Conservation (phyloP, 129 eudicot species). For the Escallonia herrerae region DNA sequence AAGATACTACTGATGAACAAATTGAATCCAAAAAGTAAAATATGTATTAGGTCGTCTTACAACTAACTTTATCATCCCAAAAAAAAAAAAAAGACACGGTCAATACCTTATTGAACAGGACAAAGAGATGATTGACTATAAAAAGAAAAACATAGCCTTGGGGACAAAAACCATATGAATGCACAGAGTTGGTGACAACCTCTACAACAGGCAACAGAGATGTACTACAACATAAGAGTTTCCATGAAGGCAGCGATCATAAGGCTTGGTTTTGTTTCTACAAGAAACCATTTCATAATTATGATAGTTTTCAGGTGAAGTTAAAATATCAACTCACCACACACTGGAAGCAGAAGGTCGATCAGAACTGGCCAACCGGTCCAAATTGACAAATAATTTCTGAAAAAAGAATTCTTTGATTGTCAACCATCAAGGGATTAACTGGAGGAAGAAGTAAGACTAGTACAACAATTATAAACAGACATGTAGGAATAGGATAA, state of each 20-base stretch:
- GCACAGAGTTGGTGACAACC: background rate
- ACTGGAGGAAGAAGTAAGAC: background rate
- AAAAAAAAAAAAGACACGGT: no score
- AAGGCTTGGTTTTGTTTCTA: background rate
- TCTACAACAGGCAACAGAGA: background rate
- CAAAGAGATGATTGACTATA: no score
- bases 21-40: no score
- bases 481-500: background rate
- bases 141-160: no score
- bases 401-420: slow-evolving; percentile 20
- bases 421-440: background rate
- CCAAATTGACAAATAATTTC: slow-evolving; percentile 67
- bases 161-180: no score
- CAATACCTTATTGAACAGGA: no score
- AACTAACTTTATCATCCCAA: no score
- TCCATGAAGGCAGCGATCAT: background rate
- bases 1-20: no score
- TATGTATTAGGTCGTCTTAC: no score
- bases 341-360: slow-evolving; percentile 54
- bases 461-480: background rate
- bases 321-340: slow-evolving; percentile 53
- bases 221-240: background rate
- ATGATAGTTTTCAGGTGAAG: background rate
- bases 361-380: slow-evolving; percentile 65
- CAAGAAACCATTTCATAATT: background rate